These are phyloP conservation scores for Linum usitatissimum DNA, from an alignment of 345 rosid species.

Conservation along the genomic window DNA sequence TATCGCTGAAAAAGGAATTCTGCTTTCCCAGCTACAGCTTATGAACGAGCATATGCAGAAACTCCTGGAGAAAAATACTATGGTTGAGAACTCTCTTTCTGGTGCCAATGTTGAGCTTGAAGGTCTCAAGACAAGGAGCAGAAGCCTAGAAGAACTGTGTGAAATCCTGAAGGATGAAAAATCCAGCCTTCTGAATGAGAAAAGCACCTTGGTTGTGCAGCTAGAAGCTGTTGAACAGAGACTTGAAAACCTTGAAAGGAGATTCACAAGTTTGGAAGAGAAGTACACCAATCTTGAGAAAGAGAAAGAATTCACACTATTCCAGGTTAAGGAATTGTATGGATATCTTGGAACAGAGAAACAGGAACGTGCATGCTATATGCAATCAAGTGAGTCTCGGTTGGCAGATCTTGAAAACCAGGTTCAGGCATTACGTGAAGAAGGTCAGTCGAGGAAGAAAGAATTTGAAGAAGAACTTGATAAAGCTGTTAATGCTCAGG, in stretches of 20 bases:
- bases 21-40: slow-evolving; percentile 70
- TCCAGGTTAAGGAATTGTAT: slow-evolving; percentile 26
- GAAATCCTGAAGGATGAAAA: slow-evolving; percentile 22
- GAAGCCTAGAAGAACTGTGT: slow-evolving; percentile 21
- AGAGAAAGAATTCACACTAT: slow-evolving; percentile 14
- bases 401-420: slow-evolving; percentile 57
- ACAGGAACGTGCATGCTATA: slow-evolving; percentile 40
- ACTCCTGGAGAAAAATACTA: slow-evolving; percentile 18
- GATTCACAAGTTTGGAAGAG: slow-evolving; percentile 42
- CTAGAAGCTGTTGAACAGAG: slow-evolving; percentile 26
- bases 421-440: slow-evolving; percentile 54
- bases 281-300: slow-evolving; percentile 21
- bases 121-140: slow-evolving; percentile 18
- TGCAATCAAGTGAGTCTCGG: slow-evolving; percentile 52
- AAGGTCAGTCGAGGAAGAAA: slow-evolving; percentile 29
- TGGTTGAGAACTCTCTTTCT: slow-evolving; percentile 20
- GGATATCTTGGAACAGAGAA: slow-evolving; percentile 48
- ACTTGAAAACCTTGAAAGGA: slow-evolving; percentile 51
- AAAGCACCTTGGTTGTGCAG: slow-evolving; percentile 17
- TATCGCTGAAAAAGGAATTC: slow-evolving; percentile 30
- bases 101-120: slow-evolving; percentile 21
- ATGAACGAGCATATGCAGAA: slow-evolving; percentile 39
- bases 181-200: slow-evolving; percentile 16
- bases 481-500: slow-evolving; percentile 27
- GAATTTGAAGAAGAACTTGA: slow-evolving; percentile 88